Base-by-base conservation (phyloP, 139 green algal genomes). In the Micromonas commoda region DNA sequence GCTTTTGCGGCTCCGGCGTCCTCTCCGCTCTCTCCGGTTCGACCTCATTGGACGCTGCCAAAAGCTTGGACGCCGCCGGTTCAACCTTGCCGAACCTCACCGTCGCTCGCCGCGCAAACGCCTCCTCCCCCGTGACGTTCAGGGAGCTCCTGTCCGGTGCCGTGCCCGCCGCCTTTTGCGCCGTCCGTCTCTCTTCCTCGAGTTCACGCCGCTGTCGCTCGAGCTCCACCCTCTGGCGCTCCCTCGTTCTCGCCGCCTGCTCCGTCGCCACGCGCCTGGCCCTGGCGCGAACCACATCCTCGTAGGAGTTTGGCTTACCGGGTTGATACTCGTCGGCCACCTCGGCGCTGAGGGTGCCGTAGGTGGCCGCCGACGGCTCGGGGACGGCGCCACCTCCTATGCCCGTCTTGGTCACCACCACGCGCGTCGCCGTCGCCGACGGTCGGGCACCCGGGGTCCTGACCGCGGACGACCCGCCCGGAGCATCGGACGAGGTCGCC, bases 291-390 rank as follows among this genome's bases (percentile, higher is more conserved):
- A 76, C 35, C 32, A 93, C 83, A 37, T 87, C 87, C 28, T 97
- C 91, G 66, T 97, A 98, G 73, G 96, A 91, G 69, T 97, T 97
- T 9, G 93, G 93, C 20, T 82, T 83, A 21, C 87, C 85, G 0
- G 93, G 93, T 77, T 97, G 91, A 71, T 98, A 97, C 81, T 97
- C 93, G 24, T 87, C 77, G 5, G 39, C 28, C 16, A 87, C 64
- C 4, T 75, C 71, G 19, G 57, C 60, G 45, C 16, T 39, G 23
- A 54, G n/a, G 1, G 4, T 6, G 37, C 2, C 19, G 24, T 31
- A 52, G 35, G 20, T 2, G 20, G 2, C 2, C 28, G 2, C 32
- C 31, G 2, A 1, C n/a, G n/a, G 31, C 2, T 73, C 31, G 28
- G n/a, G 2, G 28, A 54, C 65, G 28, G 2, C n/a, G n/a, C 2